Conservation (phyloP, 805 yeast species). For the Huiozyma sinensis region DNA sequence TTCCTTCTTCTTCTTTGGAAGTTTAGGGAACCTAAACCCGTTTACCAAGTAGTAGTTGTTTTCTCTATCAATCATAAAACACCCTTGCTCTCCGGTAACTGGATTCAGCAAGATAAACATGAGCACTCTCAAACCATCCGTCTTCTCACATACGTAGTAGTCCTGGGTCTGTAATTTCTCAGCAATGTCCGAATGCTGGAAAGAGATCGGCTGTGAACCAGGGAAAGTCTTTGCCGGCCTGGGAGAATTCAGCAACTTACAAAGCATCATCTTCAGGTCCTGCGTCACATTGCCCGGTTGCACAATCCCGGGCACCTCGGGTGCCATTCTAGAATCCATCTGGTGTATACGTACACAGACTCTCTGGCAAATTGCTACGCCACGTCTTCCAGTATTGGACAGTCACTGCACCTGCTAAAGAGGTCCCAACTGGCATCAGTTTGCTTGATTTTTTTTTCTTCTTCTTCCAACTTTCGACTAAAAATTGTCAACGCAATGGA, state of each 20-base stretch:
- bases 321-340: conserved; percentile 42
- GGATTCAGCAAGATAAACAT: conserved; percentile 53
- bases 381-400: too few species aligned
- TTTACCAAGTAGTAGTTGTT: conserved; percentile 78
- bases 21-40: conserved; percentile 70
- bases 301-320: conserved; percentile 75
- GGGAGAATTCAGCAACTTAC: conserved; percentile 47
- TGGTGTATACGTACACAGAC: too few species aligned
- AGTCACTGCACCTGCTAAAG: too few species aligned
- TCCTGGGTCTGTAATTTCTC: conserved; percentile 58
- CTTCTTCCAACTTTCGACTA: too few species aligned
- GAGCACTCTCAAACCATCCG: conserved; percentile 85
- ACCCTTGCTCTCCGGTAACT: conserved; percentile 74
- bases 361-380: too few species aligned
- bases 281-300: conserved; percentile 64
- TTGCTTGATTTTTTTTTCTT: too few species aligned
- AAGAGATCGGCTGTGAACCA: conserved; percentile 93
- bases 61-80: conserved; percentile 79
- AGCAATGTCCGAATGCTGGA: conserved; percentile 59
- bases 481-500: too few species aligned
- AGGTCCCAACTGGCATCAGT: too few species aligned
- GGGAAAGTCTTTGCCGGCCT: conserved; percentile 49
- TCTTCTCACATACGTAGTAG: conserved; percentile 90
- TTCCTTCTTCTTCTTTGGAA: conserved; percentile 25
- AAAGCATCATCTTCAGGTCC: conserved; percentile 58